Evolutionary conservation across 1,284 basidiomycete species (phyloP).

Genomic region (Afroboletus lepidellus): DNA sequence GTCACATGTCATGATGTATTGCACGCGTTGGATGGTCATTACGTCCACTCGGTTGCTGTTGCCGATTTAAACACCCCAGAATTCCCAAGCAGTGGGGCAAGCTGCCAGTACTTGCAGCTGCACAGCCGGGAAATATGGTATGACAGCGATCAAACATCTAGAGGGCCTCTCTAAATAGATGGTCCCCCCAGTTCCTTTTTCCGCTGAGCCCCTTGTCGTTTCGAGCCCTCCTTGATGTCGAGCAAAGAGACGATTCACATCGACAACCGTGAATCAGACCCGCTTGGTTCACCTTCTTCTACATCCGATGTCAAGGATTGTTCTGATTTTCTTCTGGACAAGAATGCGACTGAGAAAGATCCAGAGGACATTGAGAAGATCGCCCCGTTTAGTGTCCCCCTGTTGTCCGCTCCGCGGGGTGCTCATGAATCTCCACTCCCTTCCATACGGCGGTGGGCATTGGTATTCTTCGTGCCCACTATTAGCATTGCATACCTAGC

Average conservation of each 20-base stretch:
- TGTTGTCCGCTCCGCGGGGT: background rate
- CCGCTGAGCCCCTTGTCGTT: background rate
- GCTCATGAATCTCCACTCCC: background rate
- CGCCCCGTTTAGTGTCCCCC: background rate
- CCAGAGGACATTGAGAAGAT: background rate
- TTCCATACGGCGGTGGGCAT: background rate
- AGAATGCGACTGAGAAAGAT: background rate
- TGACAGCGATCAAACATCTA: background rate
- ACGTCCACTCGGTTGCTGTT: no score
- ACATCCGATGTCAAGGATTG: background rate
- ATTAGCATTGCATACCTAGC: constrained; percentile 9
- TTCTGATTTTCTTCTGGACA: background rate
- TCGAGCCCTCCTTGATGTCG: background rate
- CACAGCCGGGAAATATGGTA: no score
- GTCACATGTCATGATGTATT: no score
- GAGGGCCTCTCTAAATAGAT: background rate
- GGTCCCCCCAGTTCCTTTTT: background rate
- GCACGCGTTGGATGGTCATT: no score
- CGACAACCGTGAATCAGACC: background rate
- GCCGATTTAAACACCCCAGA: no score
- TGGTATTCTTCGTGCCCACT: background rate
- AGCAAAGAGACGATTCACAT: background rate
- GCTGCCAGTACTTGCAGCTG: no score
- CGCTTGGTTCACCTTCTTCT: background rate
- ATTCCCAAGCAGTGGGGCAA: no score